Evolutionary conservation across 1,284 basidiomycete species (phyloP).

Genomic region (Flammula alnicola): DNA sequence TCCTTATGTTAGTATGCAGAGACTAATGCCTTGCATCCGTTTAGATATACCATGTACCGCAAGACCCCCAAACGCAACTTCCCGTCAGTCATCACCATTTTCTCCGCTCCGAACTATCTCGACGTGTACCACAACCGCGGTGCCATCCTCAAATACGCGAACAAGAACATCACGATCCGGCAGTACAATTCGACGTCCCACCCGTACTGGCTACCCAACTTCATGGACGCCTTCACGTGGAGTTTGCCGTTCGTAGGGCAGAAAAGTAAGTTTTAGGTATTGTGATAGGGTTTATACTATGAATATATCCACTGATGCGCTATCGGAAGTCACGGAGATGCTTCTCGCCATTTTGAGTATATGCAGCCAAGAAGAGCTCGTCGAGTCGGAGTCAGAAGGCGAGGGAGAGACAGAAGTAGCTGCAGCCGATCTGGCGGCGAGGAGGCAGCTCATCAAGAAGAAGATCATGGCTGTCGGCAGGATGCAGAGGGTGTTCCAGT

Average conservation of each 20-base stretch:
- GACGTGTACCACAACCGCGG: conserved; percentile 97
- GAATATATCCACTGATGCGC: conserved; percentile 5
- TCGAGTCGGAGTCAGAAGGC: conserved; percentile 59
- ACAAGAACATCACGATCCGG: conserved; percentile 96
- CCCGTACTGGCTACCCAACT: conserved; percentile 94
- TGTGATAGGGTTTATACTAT: not conserved
- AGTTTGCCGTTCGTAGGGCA: conserved; percentile 97
- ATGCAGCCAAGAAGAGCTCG: conserved; percentile 94
- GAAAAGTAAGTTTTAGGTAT: conserved; percentile 72
- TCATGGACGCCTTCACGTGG: conserved; percentile 99
- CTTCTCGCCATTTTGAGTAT: conserved; percentile 92
- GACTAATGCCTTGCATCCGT: conserved; percentile 4
- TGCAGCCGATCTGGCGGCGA: conserved; percentile 48
- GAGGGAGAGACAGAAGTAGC: conserved; percentile 51
- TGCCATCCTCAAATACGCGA: conserved; percentile 96
- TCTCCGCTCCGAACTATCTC: conserved; percentile 96
- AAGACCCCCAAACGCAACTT: conserved; percentile 92
- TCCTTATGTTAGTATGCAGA: not conserved
- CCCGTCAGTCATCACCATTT: conserved; percentile 94
- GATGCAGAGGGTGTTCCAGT: conserved; percentile 94
- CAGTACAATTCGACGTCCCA: conserved; percentile 96
- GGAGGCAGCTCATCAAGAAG: conserved; percentile 90
- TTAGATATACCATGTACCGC: conserved; percentile 90
- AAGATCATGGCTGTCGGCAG: conserved; percentile 98
- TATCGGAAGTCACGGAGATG: conserved; percentile 99